A percentile compares a stretch with the other conserved stretches of the same genome.
phyloP scores from a whole-genome alignment of 495 filamentous ascomycete species.

The Saxophila tyrrhenica region DNA sequence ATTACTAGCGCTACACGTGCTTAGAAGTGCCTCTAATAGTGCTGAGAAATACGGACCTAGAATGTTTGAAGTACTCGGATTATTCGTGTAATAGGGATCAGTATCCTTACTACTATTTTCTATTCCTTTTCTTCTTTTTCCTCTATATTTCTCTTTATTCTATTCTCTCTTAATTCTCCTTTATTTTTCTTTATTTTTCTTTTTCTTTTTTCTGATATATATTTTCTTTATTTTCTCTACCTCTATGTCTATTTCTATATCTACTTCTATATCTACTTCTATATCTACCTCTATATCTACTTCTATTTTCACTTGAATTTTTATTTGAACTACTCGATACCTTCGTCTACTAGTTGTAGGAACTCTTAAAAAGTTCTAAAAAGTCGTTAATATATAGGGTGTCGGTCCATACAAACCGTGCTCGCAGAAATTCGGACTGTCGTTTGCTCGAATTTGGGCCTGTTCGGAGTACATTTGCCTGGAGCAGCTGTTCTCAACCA shows the following conservation, averaged over 20 bases:
- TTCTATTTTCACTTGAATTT: not conserved
- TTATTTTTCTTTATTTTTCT: not conserved
- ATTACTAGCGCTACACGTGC: no score
- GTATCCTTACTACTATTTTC: not conserved
- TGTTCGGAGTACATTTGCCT: no score
- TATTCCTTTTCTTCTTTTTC: not conserved
- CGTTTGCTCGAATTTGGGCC: no score
- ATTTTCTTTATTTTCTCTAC: not conserved
- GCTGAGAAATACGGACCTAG: no score
- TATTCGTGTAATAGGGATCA: no score
- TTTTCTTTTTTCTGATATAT: not conserved
- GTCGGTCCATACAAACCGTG: no score
- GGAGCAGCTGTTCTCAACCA: no score
- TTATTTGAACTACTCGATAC: not conserved
- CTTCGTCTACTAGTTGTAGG: not conserved
- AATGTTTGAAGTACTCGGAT: no score
- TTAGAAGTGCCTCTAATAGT: no score
- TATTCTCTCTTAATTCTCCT: not conserved
- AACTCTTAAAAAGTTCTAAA: not conserved
- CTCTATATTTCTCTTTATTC: not conserved
- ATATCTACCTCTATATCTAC: not conserved
- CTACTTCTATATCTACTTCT: not conserved
- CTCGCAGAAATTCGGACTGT: no score
- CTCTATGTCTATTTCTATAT: not conserved
- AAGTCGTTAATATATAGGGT: not conserved